Evolutionary conservation across 768 basidiomycete species (phyloP), one percentile per base, ranked within the genome.

Genomic region (Russula brevipes): DNA sequence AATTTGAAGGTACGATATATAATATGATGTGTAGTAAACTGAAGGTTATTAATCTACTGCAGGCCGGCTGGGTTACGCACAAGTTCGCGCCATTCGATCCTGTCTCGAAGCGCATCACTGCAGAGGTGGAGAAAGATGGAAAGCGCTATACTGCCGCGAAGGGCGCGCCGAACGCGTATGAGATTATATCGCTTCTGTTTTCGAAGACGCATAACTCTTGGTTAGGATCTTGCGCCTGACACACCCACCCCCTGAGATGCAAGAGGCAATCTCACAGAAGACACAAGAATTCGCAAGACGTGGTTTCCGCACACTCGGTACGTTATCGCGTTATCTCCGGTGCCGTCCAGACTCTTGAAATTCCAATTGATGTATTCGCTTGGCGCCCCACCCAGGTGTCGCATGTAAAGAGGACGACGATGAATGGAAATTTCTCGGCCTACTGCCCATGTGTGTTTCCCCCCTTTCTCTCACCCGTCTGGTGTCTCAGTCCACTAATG

Each of bases 61-160:
- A 72, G 58, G 61, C 66, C 16, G 79, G 79, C 24, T 81, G 80
- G 80, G 73, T 70, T 54, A 81, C 80, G 30, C 59, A 73, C 69
- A 78, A 78, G 61, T 81, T 81, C 69, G 71, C 72, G 6, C 80
- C 80, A 7, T 81, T 81, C 67, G 78, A 81, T 64, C 80, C 80
- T 10, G 80, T 81, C 46, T 79, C 78, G 54, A 81, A 81, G 70
- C 77, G 80, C 39, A 81, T 81, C 69, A 79, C 78, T 31, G 77
- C 79, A 19, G 77, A 80, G 65, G 76, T 81, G 31, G 76, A 78
- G 61, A 72, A 72, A 44, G 75, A 80, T 58, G 80, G 80, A 30
- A 76, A 74, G 69, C 67, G 69, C 42, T 80, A 73, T 64, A 77
- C 71, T 5, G 76, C 73, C 57, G 77, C 78, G 51, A 81, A 81